Percentiles rank a stretch among this genome's conserved stretches.
phyloP scores from a whole-genome alignment of 208 protist species.

The Lotmaria passim region DNA sequence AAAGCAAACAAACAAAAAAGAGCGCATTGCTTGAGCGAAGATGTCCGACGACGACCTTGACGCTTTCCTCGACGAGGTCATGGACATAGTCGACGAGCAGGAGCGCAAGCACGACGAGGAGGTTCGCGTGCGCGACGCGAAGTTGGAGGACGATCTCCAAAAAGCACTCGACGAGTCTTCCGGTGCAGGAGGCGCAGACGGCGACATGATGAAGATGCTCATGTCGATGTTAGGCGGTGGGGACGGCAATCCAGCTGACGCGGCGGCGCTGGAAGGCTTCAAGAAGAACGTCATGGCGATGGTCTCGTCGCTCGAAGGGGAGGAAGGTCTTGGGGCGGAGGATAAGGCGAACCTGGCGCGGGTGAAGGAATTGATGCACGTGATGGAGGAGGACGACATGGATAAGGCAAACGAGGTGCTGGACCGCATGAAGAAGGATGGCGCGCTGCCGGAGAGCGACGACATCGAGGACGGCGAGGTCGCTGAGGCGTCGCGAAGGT shows the following conservation, averaged over 20 bases:
- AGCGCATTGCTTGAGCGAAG: no score
- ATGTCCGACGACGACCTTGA: slow-evolving; percentile 80
- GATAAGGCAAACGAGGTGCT: slow-evolving; percentile 48
- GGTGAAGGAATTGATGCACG: slow-evolving; percentile 51
- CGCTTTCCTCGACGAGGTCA: slow-evolving; percentile 78
- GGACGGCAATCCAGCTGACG: slow-evolving; percentile 19
- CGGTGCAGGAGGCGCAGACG: slow-evolving; percentile 23
- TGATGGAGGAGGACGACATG: slow-evolving; percentile 57
- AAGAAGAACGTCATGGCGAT: slow-evolving; percentile 56
- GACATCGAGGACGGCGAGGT: slow-evolving; percentile 33
- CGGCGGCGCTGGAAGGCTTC: slow-evolving; percentile 47
- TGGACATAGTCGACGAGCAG: slow-evolving; percentile 81
- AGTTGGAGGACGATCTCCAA: slow-evolving; percentile 56
- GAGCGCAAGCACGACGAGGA: slow-evolving; percentile 70
- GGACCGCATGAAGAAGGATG: slow-evolving; percentile 45
- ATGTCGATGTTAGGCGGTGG: slow-evolving; percentile 38
- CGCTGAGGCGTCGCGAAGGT: slow-evolving; percentile 36
- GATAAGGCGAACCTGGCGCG: slow-evolving; percentile 49
- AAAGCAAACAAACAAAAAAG: no score
- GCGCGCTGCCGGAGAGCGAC: slow-evolving; percentile 13
- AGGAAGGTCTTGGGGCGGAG: slow-evolving; percentile 39
- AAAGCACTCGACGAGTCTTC: slow-evolving; percentile 40
- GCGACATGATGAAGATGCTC: slow-evolving; percentile 49
- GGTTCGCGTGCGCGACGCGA: slow-evolving; percentile 50
- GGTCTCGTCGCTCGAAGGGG: slow-evolving; percentile 45